Percentiles rank a stretch among this genome's conserved stretches.
phyloP scores from a whole-genome alignment of 2,329 filamentous ascomycete species.

The Exophiala sp. region DNA sequence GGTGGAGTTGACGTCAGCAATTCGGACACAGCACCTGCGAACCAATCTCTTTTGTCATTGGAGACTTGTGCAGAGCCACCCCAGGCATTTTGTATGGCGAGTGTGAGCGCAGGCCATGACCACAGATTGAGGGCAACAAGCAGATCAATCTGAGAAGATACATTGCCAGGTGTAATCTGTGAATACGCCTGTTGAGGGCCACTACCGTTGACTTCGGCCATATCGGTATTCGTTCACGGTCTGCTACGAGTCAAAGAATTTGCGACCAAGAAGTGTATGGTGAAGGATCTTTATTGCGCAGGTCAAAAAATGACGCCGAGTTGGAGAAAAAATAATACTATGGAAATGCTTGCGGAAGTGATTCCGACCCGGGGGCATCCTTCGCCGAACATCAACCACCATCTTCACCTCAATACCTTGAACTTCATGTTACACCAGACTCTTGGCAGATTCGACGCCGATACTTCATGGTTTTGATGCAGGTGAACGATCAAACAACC shows the following conservation, averaged over 20 bases:
- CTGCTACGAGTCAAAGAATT: neutral
- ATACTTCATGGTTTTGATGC: too few relatives aligned
- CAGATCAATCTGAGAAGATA: conserved; percentile 72
- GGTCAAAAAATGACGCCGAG: neutral
- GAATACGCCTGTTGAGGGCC: neutral
- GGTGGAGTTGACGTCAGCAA: conserved; percentile 57
- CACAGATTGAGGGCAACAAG: conserved; percentile 80
- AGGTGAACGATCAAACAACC: too few relatives aligned
- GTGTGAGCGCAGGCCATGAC: conserved; percentile 81
- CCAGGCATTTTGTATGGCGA: conserved; percentile 75
- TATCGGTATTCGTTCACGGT: conserved; percentile 3
- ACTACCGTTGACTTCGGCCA: conserved; percentile 4
- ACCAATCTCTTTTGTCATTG: conserved; percentile 90
- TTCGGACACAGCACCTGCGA: conserved; percentile 81
- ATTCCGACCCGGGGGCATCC: conserved; percentile 1
- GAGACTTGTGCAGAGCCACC: conserved; percentile 68
- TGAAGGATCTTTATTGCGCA: neutral
- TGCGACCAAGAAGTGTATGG: neutral
- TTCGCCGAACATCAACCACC: neutral
- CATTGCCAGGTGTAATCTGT: conserved; percentile 44
- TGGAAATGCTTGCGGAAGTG: too few relatives aligned
- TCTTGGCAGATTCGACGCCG: too few relatives aligned
- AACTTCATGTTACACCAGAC: too few relatives aligned
- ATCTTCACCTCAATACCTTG: too few relatives aligned
- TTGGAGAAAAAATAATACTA: neutral